Conservation (phyloP, 495 filamentous ascomycete species). For the Achaetomiella virescens region DNA sequence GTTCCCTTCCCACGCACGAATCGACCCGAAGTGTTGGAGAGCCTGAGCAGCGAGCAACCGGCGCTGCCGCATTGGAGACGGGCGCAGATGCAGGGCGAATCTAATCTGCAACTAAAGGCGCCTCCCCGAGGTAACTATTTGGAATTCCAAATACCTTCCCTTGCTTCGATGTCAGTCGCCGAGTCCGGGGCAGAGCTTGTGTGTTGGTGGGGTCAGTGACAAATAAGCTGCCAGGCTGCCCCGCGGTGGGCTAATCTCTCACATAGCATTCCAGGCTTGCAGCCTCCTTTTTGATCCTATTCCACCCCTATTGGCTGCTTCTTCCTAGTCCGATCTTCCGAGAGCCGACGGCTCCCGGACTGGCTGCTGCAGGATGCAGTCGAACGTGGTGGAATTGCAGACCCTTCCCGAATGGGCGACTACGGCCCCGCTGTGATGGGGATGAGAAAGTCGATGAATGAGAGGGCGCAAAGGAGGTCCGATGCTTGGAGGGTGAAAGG, state of each 20-base stretch:
- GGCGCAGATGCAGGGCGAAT: no score
- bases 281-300: neutral
- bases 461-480: neutral
- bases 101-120: neutral
- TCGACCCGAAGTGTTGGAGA: no score
- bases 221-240: neutral
- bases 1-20: no score
- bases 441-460: neutral
- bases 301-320: neutral
- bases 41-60: no score
- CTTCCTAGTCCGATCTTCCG: neutral
- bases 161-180: no score
- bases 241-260: neutral
- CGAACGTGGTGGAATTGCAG: neutral
- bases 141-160: slow-evolving; percentile 2
- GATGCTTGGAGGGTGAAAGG: neutral
- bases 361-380: no score
- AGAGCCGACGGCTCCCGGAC: neutral
- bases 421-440: neutral
- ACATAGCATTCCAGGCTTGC: neutral
- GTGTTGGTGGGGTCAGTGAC: neutral
- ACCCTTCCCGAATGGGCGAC: neutral
- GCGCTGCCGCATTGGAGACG: no score
- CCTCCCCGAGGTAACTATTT: neutral
- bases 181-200: neutral